A percentile compares a stretch with the other conserved stretches of the same genome.
phyloP scores from a whole-genome alignment of 306 rosid species.

The Castanea mollissima region DNA sequence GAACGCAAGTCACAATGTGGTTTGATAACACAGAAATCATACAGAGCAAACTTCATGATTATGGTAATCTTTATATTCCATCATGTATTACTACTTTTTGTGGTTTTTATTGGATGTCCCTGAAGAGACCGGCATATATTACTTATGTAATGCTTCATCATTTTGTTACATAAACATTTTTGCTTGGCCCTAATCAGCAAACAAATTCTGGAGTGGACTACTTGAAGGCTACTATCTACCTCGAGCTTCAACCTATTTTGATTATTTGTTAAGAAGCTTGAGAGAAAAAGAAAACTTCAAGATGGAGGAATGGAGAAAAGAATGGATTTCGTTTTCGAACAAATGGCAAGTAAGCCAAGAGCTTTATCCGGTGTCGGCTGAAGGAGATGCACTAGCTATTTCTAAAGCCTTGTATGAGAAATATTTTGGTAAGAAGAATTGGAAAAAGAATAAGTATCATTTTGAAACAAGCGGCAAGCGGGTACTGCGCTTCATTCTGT shows the following conservation, averaged over 20 bases:
- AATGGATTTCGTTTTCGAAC: slow-evolving; percentile 80
- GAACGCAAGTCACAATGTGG: slow-evolving; percentile 97
- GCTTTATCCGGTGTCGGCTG: slow-evolving; percentile 57
- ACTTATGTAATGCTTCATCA: not conserved
- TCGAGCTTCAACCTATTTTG: slow-evolving; percentile 71
- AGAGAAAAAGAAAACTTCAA: slow-evolving; percentile 49
- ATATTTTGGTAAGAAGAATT: slow-evolving; percentile 36
- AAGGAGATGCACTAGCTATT: slow-evolving; percentile 72
- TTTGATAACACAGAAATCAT: slow-evolving; percentile 62
- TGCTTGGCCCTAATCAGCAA: slow-evolving; percentile 43
- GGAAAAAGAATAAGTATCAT: slow-evolving; percentile 56
- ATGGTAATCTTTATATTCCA: slow-evolving; percentile 49
- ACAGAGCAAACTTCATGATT: slow-evolving; percentile 88
- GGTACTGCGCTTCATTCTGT: slow-evolving; percentile 58
- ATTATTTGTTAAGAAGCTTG: slow-evolving; percentile 56
- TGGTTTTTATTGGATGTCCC: slow-evolving; percentile 7
- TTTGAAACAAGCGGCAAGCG: slow-evolving; percentile 76
- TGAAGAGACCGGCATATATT: not conserved
- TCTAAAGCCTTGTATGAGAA: slow-evolving; percentile 56
- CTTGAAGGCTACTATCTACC: slow-evolving; percentile 76
- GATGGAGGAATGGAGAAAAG: slow-evolving; percentile 72
- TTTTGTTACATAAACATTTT: not conserved
- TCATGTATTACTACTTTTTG: not conserved
- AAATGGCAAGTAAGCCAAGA: slow-evolving; percentile 81
- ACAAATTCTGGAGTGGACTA: slow-evolving; percentile 85